Evolutionary conservation across 2,329 filamentous ascomycete genomes (phyloP).

Genomic region (Diaporthe capsici): DNA sequence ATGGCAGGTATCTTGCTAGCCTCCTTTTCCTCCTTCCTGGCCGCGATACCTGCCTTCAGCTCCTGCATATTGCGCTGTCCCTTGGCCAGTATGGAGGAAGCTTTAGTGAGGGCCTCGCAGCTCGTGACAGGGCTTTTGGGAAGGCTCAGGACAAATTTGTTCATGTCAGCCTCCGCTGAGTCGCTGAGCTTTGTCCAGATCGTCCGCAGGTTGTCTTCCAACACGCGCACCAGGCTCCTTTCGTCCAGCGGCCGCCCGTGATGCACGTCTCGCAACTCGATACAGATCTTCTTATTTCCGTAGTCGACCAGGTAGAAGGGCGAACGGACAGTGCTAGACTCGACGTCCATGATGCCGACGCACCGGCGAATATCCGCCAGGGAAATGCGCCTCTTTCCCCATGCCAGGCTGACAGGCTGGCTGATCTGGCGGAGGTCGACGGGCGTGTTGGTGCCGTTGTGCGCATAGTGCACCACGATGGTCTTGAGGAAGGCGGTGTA

Average conservation of each 20-base stretch:
- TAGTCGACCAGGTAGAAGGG: slow-evolving; percentile 60
- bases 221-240: slow-evolving; percentile 66
- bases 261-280: slow-evolving; percentile 65
- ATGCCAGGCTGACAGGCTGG: slow-evolving; percentile 75
- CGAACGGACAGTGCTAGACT: slow-evolving; percentile 1
- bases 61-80: slow-evolving; percentile 79
- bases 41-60: slow-evolving; percentile 73
- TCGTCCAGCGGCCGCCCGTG: slow-evolving; percentile 61
- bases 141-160: slow-evolving; percentile 68
- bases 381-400: slow-evolving; percentile 79
- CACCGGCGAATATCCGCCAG: slow-evolving; percentile 76
- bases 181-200: slow-evolving; percentile 57
- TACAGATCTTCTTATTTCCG: slow-evolving; percentile 68
- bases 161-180: slow-evolving; percentile 50
- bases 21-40: slow-evolving; percentile 64
- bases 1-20: slow-evolving; percentile 48
- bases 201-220: slow-evolving; percentile 64
- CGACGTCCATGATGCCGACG: slow-evolving; percentile 70
- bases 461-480: slow-evolving; percentile 76
- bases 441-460: slow-evolving; percentile 74
- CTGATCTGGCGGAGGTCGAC: slow-evolving; percentile 74
- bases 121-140: slow-evolving; percentile 67
- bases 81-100: slow-evolving; percentile 72
- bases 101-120: slow-evolving; percentile 65
- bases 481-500: slow-evolving; percentile 78